Percentiles rank a stretch among this genome's conserved stretches.
Conservation (phyloP, 371 early-diverging fungal species). For the Syncephalastrum racemosum region DNA sequence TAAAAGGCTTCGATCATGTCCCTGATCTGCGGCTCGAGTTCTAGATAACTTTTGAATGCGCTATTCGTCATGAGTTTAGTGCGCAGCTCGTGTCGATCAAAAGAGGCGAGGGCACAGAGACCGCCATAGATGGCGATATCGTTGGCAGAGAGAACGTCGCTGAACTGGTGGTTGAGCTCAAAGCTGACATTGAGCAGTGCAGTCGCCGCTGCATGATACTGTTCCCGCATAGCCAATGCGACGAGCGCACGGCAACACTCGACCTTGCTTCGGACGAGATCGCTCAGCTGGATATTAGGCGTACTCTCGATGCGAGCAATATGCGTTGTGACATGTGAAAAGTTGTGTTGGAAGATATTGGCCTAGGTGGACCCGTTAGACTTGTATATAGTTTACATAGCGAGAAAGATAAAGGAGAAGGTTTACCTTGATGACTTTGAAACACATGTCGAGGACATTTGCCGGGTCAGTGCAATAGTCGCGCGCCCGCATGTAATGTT, state of each 20-base stretch:
- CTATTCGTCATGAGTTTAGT: conserved; percentile 67
- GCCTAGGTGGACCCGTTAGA: not conserved
- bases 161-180: conserved; percentile 45
- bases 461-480: conserved; percentile 78
- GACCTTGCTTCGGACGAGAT: conserved; percentile 58
- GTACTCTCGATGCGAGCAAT: conserved; percentile 74
- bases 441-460: conserved; percentile 78
- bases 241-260: conserved; percentile 69
- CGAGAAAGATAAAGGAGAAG: too few species aligned
- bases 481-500: conserved; percentile 68
- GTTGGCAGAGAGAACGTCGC: conserved; percentile 69
- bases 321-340: conserved; percentile 69
- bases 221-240: conserved; percentile 42
- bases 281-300: conserved; percentile 64
- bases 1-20: conserved; percentile 72
- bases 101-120: conserved; percentile 79
- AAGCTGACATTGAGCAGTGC: conserved; percentile 66
- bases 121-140: conserved; percentile 86
- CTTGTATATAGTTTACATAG: too few species aligned
- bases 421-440: conserved; percentile 75
- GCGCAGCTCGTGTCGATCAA: conserved; percentile 71
- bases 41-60: conserved; percentile 76
- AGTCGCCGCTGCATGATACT: conserved; percentile 63
- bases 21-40: conserved; percentile 78
- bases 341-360: conserved; percentile 67